A percentile compares a stretch with the other conserved stretches of the same genome.
These are phyloP conservation scores for Fusarium avenaceum DNA, from an alignment of 2,329 filamentous ascomycete genomes.

Conservation along the genomic window DNA sequence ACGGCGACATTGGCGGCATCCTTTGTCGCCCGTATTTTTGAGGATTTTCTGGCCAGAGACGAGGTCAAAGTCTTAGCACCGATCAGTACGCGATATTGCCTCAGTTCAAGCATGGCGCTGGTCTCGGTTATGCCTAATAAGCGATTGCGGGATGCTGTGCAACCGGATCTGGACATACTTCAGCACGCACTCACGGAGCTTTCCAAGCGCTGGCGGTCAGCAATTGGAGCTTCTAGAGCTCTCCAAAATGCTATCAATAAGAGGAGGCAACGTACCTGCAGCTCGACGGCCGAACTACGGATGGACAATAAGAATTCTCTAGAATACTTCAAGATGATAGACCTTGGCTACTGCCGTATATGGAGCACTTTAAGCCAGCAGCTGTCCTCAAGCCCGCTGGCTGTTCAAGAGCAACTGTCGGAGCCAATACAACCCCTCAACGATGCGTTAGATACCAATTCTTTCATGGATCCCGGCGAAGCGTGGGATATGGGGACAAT, in stretches of 20 bases:
- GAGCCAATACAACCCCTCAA: background rate
- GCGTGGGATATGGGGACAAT: background rate
- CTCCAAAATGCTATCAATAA: constrained; percentile 6
- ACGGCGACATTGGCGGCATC: background rate
- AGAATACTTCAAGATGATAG: constrained; percentile 9
- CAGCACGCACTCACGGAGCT: background rate
- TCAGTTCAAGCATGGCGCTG: constrained; percentile 1
- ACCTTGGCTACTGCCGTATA: background rate
- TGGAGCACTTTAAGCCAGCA: background rate
- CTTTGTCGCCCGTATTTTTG: background rate
- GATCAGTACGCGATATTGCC: constrained; percentile 2
- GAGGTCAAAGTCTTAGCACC: constrained; percentile 1
- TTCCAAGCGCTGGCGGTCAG: background rate
- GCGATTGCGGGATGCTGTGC: constrained; percentile 1
- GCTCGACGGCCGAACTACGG: background rate
- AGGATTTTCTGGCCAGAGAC: constrained; percentile 4
- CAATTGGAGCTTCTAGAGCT: background rate
- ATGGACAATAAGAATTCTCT: background rate
- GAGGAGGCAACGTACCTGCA: background rate
- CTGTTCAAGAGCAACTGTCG: background rate
- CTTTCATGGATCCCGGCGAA: background rate
- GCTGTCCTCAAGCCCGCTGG: background rate
- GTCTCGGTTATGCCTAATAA: constrained; percentile 1
- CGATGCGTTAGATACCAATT: background rate
- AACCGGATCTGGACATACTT: background rate